These are phyloP conservation scores for Solanum chilense DNA, from an alignment of 257 asterid species.

Conservation along the genomic window DNA sequence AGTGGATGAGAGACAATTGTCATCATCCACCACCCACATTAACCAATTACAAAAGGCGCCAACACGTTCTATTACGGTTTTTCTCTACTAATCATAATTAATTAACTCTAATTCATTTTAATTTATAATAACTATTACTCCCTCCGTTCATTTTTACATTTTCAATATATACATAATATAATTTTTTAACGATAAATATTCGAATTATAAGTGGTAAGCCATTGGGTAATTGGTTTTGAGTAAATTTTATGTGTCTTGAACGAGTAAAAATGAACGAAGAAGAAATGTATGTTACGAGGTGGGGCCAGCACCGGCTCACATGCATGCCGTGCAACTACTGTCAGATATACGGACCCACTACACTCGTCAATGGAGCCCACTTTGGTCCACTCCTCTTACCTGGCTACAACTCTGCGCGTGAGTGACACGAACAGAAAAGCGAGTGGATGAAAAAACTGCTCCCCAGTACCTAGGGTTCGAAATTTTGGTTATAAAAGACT, in stretches of 20 bases:
- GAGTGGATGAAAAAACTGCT: neutral
- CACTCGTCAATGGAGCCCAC: neutral
- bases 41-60: conserved; percentile 28
- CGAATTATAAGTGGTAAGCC: neutral
- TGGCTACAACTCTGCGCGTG: conserved; percentile 21
- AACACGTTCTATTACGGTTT: conserved; percentile 34
- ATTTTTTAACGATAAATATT: no score
- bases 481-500: neutral
- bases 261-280: neutral
- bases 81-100: neutral
- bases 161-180: no score
- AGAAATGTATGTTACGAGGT: no score
- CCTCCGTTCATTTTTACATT: neutral
- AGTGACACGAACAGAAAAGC: accelerated
- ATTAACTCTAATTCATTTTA: neutral
- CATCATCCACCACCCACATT: conserved; percentile 11
- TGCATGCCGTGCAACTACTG: conserved; percentile 12
- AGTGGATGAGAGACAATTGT: conserved; percentile 18
- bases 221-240: no score
- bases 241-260: no score
- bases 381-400: conserved; percentile 2
- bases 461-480: neutral
- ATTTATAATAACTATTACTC: neutral
- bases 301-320: conserved; percentile 23
- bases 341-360: conserved; percentile 15